These are phyloP conservation scores for Boletus insuetus DNA, from an alignment of 768 basidiomycete genomes.

Conservation along the genomic window DNA sequence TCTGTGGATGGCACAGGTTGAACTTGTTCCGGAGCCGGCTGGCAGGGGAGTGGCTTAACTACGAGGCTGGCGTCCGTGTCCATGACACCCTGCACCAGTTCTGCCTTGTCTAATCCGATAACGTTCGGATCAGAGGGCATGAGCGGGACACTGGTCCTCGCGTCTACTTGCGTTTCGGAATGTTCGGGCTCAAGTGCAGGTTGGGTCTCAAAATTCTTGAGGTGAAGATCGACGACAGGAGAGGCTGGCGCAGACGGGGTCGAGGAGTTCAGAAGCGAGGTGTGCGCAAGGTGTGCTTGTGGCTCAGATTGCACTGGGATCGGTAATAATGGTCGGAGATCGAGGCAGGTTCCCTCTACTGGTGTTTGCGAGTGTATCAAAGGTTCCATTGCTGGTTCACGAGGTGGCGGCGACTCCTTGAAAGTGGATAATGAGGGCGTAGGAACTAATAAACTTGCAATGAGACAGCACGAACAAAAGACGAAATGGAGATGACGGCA, in stretches of 20 bases:
- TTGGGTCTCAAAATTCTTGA: slow-evolving; percentile 1
- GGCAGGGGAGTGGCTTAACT: not conserved
- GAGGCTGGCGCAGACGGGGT: not conserved
- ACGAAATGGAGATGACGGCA: not conserved
- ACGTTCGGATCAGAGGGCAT: not conserved
- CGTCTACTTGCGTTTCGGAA: not conserved
- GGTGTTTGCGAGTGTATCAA: not conserved
- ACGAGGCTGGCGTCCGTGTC: not conserved
- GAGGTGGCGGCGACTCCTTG: not conserved
- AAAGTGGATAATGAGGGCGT: not conserved
- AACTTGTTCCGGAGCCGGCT: slow-evolving; percentile 2
- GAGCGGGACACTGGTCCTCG: not conserved
- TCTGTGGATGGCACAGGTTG: not conserved
- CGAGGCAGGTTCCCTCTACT: not conserved
- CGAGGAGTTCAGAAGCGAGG: not conserved
- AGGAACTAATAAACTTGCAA: not conserved
- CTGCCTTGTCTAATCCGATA: not conserved
- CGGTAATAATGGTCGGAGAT: not conserved
- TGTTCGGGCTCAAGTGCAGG: not conserved
- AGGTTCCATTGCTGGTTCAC: not conserved
- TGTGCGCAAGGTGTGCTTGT: not conserved
- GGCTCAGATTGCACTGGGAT: slow-evolving; percentile 1
- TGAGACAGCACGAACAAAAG: slow-evolving; percentile 8
- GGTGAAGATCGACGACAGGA: slow-evolving; percentile 6
- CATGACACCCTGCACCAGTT: not conserved